Percentiles rank a stretch among this genome's conserved stretches.
Conservation (phyloP, 371 early-diverging fungal species). For the Mortierella sp. region DNA sequence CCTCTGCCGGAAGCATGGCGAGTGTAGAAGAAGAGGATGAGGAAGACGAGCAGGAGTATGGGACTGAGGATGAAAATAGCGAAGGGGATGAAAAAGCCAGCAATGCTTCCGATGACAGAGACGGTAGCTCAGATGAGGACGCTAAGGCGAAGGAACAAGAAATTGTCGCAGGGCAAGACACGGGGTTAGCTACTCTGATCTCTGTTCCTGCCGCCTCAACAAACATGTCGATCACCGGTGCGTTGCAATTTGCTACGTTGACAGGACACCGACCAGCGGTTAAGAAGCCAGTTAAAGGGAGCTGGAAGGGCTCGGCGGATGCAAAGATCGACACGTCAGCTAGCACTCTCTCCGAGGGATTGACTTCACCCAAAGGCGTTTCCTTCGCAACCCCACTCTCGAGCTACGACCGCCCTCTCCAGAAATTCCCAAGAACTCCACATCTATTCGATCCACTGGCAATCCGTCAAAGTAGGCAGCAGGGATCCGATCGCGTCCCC, state of each 20-base stretch:
- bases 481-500: slow-evolving; percentile 11
- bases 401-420: slow-evolving; percentile 43
- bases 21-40: slow-evolving; percentile 40
- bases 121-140: not conserved
- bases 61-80: not conserved
- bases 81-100: slow-evolving; percentile 14
- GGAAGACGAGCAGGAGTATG: slow-evolving; percentile 25
- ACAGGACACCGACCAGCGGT: slow-evolving; percentile 51
- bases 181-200: not conserved
- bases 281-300: slow-evolving; percentile 47
- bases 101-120: not conserved
- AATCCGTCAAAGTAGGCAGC: slow-evolving; percentile 31
- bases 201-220: not conserved
- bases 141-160: not conserved
- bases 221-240: slow-evolving; percentile 23
- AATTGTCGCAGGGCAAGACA: not conserved
- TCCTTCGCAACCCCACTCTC: slow-evolving; percentile 42
- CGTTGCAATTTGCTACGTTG: slow-evolving; percentile 41
- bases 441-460: slow-evolving; percentile 61
- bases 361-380: slow-evolving; percentile 39
- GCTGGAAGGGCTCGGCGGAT: slow-evolving; percentile 23
- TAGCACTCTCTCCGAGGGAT: not conserved
- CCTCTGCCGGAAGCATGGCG: slow-evolving; percentile 29
- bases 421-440: slow-evolving; percentile 59
- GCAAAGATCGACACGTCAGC: not conserved